A percentile compares a stretch with the other conserved stretches of the same genome.
Conservation (phyloP, 106 monocot genomes). For the Gastrodia elata region DNA sequence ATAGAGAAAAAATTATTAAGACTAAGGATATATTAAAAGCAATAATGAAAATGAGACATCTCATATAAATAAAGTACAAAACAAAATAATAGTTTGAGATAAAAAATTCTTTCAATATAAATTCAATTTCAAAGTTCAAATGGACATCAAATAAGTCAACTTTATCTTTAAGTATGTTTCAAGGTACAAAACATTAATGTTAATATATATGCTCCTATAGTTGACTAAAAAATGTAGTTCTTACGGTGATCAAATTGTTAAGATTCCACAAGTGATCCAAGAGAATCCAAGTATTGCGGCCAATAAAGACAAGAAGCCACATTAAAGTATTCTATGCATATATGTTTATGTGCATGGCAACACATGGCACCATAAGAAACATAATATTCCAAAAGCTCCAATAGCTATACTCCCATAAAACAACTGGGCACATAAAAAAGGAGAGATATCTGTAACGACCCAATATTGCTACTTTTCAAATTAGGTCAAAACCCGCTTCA, state of each 20-base stretch:
- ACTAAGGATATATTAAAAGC: background rate
- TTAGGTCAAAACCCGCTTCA: no score
- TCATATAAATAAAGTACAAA: background rate
- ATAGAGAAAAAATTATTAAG: background rate
- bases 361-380: no score
- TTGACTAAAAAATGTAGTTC: background rate
- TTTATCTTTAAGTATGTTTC: background rate
- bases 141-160: background rate
- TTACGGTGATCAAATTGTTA: background rate
- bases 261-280: background rate
- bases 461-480: no score
- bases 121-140: background rate
- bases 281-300: no score
- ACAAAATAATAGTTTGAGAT: background rate
- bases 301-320: no score
- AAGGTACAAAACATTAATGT: background rate
- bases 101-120: background rate
- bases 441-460: no score
- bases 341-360: no score
- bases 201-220: background rate
- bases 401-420: no score
- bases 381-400: no score
- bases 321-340: no score
- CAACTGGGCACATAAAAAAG: no score
- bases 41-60: constrained; percentile 3